Base-by-base conservation (phyloP, 23 red algal genomes). In the Gracilaria domingensis region DNA sequence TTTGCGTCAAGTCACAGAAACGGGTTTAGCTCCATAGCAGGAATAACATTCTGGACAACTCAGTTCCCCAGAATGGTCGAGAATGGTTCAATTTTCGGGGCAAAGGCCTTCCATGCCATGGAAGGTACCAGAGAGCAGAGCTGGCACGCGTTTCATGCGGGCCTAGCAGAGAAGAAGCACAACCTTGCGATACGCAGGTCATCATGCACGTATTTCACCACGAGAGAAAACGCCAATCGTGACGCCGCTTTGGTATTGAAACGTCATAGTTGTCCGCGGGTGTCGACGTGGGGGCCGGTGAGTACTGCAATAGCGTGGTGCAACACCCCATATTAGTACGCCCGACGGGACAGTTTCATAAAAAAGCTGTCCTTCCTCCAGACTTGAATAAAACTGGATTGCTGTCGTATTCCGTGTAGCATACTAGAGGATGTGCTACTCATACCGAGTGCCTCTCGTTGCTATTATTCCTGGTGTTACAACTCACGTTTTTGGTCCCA, bases 1-100 rank as follows among this genome's bases (percentile, higher is more conserved):
- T n/a, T 49, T 77, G 39, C 72, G 39, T 51, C 72, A 77, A 42
- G 72, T 77, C 72, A 77, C 72, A 77, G n/a, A 51, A 77, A 77
- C 14, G 30, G 39, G 1, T 50, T 77, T 26, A 18, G 39, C 72
- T 51, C 72, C 1, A 37, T 12, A 26, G 45, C 72, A 77, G 17
- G 42, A 77, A 77, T 77, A 37, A 30, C 72, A 77, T 51, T 77
- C 26, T 33, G 8, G 45, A 77, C 42, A 50, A 77, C 39, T 48
- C 13, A n/a, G 38, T 16, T n/a, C 40, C 29, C 5, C 3, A 8
- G 39, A 50, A 51, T 32, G 42, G 7, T 12, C 34, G 38, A 18
- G 11, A 51, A 77, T 28, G 38, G 26, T 1, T 1, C 9, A 8
- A 32, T 77, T 51, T 77, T 25, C 42, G 72, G 72, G 72, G 26